These are phyloP conservation scores for Backusella westeae DNA, from an alignment of 192 early-diverging fungal genomes.

Conservation along the genomic window DNA sequence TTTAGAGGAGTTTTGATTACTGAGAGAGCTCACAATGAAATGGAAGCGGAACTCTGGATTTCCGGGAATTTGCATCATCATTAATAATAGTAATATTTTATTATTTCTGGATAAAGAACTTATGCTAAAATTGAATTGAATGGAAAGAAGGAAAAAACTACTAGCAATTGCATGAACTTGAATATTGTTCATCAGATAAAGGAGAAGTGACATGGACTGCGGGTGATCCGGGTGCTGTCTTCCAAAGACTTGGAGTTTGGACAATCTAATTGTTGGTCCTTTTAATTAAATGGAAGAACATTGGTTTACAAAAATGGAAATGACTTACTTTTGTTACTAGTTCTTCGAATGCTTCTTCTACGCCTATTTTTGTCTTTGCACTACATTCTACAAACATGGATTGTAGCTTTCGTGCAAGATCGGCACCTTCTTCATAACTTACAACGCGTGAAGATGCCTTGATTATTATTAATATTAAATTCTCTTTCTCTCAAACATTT, in stretches of 20 bases:
- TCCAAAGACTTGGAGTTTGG: slow-evolving; percentile 3
- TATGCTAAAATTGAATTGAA: background rate
- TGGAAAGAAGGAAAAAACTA: background rate
- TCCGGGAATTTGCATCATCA: background rate
- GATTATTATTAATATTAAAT: background rate
- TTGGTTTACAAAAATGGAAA: background rate
- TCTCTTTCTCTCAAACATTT: slow-evolving; percentile 20
- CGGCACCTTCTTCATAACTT: slow-evolving; percentile 82
- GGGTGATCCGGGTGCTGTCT: background rate
- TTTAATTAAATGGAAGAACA: background rate
- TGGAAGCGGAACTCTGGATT: background rate
- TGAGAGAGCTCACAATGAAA: background rate
- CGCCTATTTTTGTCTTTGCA: slow-evolving; percentile 91
- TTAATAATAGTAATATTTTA: background rate
- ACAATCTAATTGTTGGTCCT: background rate
- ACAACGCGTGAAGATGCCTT: slow-evolving; percentile 69
- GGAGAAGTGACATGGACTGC: background rate
- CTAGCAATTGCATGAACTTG: background rate
- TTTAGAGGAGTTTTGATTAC: background rate
- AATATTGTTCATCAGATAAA: background rate
- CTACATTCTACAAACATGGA: slow-evolving; percentile 96
- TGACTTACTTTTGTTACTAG: slow-evolving; percentile 79
- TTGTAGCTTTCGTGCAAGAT: slow-evolving; percentile 85
- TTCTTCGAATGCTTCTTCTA: slow-evolving; percentile 93
- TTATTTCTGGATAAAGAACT: background rate